Percentiles rank a stretch among this genome's conserved stretches.
Conservation (phyloP, 2,329 filamentous ascomycete species). For the Onygenales sp. region DNA sequence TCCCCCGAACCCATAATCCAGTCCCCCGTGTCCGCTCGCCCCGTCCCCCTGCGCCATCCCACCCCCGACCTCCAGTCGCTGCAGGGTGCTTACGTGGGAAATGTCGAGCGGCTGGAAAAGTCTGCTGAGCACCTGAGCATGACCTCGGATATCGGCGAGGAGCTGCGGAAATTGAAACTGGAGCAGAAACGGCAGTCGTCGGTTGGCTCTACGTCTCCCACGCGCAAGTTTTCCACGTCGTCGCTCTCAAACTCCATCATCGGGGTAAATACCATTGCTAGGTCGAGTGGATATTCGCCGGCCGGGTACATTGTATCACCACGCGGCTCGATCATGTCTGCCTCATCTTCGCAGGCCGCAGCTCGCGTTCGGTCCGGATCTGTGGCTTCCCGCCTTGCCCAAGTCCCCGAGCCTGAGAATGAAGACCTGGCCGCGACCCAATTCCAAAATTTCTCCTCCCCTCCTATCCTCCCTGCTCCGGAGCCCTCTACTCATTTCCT, state of each 20-base stretch:
- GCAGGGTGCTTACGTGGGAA: conserved; percentile 41
- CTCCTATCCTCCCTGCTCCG: conserved; percentile 13
- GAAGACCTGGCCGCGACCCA: conserved; percentile 19
- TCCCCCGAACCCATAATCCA: conserved; percentile 26
- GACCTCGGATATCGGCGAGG: conserved; percentile 36
- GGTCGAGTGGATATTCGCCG: conserved; percentile 33
- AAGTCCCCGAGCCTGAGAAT: conserved; percentile 31
- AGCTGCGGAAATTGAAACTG: conserved; percentile 36
- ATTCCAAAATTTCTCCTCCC: conserved; percentile 13
- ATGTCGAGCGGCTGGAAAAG: conserved; percentile 40
- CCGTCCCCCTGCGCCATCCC: conserved; percentile 38
- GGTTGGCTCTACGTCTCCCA: conserved; percentile 9
- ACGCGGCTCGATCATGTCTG: conserved; percentile 33
- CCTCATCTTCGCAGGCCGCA: conserved; percentile 18
- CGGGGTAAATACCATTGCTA: conserved; percentile 23
- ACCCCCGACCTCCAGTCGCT: conserved; percentile 41
- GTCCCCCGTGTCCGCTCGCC: conserved; percentile 30
- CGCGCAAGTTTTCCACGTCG: conserved; percentile 24
- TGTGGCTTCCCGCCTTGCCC: conserved; percentile 27
- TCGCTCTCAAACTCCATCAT: conserved; percentile 35
- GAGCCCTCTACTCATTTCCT: conserved; percentile 4
- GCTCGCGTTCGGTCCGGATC: conserved; percentile 26
- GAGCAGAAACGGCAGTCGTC: conserved; percentile 34
- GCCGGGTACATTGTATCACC: conserved; percentile 29
- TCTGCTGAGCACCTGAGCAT: conserved; percentile 40